Base-by-base conservation (phyloP, 2,329 filamentous ascomycete genomes). In the Trichothecium sympodiale region DNA sequence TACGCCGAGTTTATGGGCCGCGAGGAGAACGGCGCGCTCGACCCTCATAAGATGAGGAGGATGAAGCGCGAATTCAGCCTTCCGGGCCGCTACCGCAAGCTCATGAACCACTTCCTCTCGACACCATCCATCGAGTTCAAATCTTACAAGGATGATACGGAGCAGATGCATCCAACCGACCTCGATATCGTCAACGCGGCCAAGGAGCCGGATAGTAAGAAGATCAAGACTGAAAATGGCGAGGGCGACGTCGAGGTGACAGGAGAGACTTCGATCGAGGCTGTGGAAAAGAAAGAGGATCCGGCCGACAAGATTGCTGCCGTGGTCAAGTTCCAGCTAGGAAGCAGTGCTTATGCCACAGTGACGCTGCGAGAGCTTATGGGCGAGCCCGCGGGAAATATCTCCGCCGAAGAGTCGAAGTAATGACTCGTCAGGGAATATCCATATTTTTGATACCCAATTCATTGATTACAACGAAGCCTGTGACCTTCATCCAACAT, bases 81-180 rank as follows among this genome's bases (percentile, higher is more conserved):
- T 2, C 84, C 82, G 33, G 93, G 91, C 3, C 76, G 81, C 17
- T 98, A 98, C 58, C 77, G 91, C 43, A 91, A 89, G 57, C 54
- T 94, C 18, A 71, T 96, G 46, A 78, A 83, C 25, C 71, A 71
- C 16, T 84, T 87, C 49, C 65, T 78, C 33, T 71, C 74, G 3
- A 29, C 16, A 6, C 73, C 84, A 7, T 72, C 68, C 9, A 80
- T 78, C 38, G 74, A 84, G 39, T 72, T 94, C 9, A 78, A 72
- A 50, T 60, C 66, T 5, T 96, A 95, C 53, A 52, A 53, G 4
- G 70, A 77, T 18, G 76, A 80, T 23, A 74, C 80, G 25, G 78
- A 93, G 60, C 88, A 96, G 60, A 78, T 96, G 60, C 81, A 94
- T 4, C 74, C 82, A 41, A 98, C 91, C 0, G 91, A 98, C 55